Evolutionary conservation across 352 stramenopile genomes (phyloP).

Genomic region (Blastocystis sp.): DNA sequence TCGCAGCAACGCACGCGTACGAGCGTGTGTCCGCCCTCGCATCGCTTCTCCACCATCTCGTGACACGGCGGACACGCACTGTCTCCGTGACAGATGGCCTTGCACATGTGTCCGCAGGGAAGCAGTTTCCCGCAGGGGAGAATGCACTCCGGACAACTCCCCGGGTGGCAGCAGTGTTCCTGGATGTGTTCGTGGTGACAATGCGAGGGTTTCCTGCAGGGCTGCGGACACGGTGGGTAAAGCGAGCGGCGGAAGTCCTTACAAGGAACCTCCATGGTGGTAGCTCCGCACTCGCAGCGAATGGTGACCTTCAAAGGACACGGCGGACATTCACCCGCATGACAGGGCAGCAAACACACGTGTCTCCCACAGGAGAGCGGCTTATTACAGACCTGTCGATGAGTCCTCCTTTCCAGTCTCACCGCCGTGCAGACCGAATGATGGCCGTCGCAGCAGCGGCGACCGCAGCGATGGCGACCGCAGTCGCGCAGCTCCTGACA

Average conservation of each 20-base stretch:
- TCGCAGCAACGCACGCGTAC: background rate
- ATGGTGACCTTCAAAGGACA: conserved; percentile 1
- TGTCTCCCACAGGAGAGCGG: conserved; percentile 28
- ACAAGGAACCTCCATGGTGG: background rate
- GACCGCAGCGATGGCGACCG: conserved; percentile 12
- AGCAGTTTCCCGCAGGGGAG: background rate
- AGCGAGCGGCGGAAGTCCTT: conserved; percentile 4
- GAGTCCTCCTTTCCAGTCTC: background rate
- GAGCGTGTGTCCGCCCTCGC: background rate
- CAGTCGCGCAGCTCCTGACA: conserved; percentile 12
- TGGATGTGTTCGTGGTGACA: conserved; percentile 48
- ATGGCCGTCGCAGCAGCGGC: conserved; percentile 36
- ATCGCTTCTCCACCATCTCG: background rate
- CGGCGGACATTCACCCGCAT: conserved; percentile 20
- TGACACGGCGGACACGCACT: conserved; percentile 17
- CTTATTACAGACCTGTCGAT: conserved; percentile 28
- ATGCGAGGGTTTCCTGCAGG: conserved; percentile 7
- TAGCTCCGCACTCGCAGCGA: conserved; percentile 8
- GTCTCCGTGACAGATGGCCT: conserved; percentile 24
- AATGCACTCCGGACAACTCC: background rate
- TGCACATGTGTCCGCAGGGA: conserved; percentile 7
- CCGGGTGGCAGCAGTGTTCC: conserved; percentile 23
- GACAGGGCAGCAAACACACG: conserved; percentile 38
- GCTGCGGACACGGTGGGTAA: conserved; percentile 15
- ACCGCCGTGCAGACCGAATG: conserved; percentile 17